These are phyloP conservation scores for Kluyveromyces wickerhamii DNA, from an alignment of 805 yeast genomes.

Conservation along the genomic window DNA sequence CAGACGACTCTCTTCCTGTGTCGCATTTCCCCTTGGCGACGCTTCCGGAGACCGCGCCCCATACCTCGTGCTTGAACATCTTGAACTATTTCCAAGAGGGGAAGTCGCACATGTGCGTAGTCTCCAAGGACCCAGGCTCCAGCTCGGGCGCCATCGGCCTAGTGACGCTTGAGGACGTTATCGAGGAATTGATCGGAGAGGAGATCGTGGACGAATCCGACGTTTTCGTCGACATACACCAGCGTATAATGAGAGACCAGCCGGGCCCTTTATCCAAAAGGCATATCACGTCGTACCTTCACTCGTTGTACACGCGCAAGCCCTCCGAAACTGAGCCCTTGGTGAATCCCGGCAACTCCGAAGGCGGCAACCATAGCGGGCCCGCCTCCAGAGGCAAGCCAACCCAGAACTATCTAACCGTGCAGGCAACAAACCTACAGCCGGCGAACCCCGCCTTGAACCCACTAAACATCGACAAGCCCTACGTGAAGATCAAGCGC, in stretches of 20 bases:
- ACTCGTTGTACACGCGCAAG: constrained; percentile 44
- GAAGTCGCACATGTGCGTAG: constrained; percentile 94
- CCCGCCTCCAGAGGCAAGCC: background rate
- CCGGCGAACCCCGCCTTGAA: constrained; percentile 56
- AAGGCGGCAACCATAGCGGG: background rate
- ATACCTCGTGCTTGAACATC: constrained; percentile 88
- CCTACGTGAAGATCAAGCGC: constrained; percentile 59
- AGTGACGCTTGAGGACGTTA: constrained; percentile 91
- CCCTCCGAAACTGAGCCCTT: constrained; percentile 17
- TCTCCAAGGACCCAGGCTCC: constrained; percentile 77
- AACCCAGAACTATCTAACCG: background rate
- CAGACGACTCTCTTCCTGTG: constrained; percentile 90
- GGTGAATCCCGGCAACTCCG: constrained; percentile 1
- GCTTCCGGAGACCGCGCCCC: constrained; percentile 86
- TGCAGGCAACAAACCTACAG: constrained; percentile 8
- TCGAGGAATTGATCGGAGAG: constrained; percentile 95
- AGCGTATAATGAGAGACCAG: constrained; percentile 67
- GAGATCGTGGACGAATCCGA: constrained; percentile 96
- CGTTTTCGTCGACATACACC: constrained; percentile 84
- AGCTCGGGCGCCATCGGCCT: constrained; percentile 84
- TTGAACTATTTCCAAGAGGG: constrained; percentile 97
- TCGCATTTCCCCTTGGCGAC: constrained; percentile 94
- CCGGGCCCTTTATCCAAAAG: constrained; percentile 72
- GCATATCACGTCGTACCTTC: constrained; percentile 61
- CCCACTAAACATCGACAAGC: constrained; percentile 57